A percentile compares a stretch with the other conserved stretches of the same genome.
Conservation (phyloP, 2,329 filamentous ascomycete genomes). For the Bipolaris zeicola region DNA sequence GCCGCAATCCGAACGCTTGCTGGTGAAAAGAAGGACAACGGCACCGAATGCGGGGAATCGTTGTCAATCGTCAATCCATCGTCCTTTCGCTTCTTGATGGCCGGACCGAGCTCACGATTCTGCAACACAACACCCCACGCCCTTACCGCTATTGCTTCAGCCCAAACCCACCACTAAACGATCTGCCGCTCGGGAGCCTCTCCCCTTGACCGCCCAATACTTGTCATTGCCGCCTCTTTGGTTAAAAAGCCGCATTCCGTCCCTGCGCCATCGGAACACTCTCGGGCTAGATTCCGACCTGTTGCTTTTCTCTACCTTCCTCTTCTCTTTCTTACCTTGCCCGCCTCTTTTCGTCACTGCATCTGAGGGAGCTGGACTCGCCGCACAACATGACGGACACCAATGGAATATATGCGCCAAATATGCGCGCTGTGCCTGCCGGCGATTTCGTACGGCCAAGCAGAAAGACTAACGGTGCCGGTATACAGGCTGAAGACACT, state of each 20-base stretch:
- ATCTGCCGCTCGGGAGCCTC: constrained; percentile 8
- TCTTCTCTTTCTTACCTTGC: constrained; percentile 19
- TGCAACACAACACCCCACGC: constrained; percentile 34
- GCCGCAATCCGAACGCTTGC: constrained; percentile 33
- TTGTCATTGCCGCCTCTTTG: constrained; percentile 14
- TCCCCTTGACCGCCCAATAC: constrained; percentile 27
- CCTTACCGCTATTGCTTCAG: constrained; percentile 31
- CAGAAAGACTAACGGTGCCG: constrained; percentile 63
- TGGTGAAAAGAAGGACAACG: constrained; percentile 39
- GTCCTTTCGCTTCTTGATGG: constrained; percentile 40
- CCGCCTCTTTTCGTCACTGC: constrained; percentile 23
- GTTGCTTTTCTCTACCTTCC: constrained; percentile 27
- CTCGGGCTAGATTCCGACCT: constrained; percentile 37
- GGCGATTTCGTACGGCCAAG: constrained; percentile 54
- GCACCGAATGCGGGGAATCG: constrained; percentile 47
- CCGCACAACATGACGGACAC: constrained; percentile 36
- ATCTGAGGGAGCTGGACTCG: constrained; percentile 36
- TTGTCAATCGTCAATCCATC: constrained; percentile 29
- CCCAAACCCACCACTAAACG: constrained; percentile 13
- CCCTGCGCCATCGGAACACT: constrained; percentile 39
- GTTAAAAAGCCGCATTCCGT: constrained; percentile 26
- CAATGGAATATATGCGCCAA: constrained; percentile 47
- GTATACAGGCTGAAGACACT: constrained; percentile 90
- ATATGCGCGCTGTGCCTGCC: constrained; percentile 48
- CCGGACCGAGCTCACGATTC: constrained; percentile 40